Evolutionary conservation across 495 filamentous ascomycete genomes (phyloP).

Genomic region (Monascus purpureus): DNA sequence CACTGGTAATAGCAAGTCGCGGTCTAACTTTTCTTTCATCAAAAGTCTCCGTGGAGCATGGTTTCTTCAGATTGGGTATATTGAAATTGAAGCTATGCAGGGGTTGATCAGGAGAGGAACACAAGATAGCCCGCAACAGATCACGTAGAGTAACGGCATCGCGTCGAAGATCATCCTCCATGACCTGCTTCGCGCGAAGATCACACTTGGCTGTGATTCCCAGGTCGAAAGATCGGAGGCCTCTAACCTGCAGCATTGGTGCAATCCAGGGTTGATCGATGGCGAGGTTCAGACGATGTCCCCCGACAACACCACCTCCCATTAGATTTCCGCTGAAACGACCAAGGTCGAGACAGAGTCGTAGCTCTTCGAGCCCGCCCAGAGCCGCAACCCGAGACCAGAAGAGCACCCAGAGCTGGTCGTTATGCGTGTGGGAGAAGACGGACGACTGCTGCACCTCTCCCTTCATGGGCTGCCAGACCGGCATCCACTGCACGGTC

Average conservation of each 20-base stretch:
- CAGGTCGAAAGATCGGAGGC: conserved; percentile 21
- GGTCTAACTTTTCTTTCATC: not conserved
- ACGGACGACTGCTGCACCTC: conserved; percentile 21
- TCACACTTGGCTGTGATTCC: conserved; percentile 27
- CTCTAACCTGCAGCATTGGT: conserved; percentile 20
- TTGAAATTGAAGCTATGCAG: too few species aligned
- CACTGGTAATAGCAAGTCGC: conserved; percentile 12
- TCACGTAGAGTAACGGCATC: conserved; percentile 20
- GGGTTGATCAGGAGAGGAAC: conserved; percentile 4
- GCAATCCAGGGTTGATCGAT: conserved; percentile 18
- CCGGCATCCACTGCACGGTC: conserved; percentile 23
- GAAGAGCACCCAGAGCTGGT: conserved; percentile 22
- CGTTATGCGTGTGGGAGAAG: conserved; percentile 28
- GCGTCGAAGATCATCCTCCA: conserved; percentile 15
- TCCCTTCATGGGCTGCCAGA: conserved; percentile 24
- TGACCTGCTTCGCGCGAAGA: conserved; percentile 11
- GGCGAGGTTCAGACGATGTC: conserved; percentile 13
- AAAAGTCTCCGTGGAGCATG: conserved; percentile 6
- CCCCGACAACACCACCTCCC: conserved; percentile 8
- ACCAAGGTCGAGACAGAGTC: conserved; percentile 22
- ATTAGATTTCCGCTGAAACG: conserved; percentile 12
- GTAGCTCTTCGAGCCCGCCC: conserved; percentile 9
- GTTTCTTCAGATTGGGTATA: conserved; percentile 2
- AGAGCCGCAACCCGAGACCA: conserved; percentile 16
- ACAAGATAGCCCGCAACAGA: conserved; percentile 15